Conservation (phyloP, 2,329 filamentous ascomycete species). For the Neoscytalidium dimidiatum region DNA sequence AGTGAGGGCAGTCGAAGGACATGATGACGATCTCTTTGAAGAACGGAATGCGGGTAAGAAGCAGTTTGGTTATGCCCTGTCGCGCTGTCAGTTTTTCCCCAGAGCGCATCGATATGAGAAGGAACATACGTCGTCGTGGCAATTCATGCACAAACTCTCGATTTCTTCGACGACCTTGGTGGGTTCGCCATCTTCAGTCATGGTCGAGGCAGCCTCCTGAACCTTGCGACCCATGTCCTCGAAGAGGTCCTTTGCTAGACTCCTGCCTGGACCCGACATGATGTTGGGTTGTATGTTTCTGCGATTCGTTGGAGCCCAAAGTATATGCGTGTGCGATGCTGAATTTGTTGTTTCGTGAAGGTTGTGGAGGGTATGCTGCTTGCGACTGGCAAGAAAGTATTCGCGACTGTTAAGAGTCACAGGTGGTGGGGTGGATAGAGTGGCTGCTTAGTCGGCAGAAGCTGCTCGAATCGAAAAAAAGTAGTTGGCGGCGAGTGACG, state of each 20-base stretch:
- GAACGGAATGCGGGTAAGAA: constrained; percentile 91
- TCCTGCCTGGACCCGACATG: constrained; percentile 36
- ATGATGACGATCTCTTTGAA: constrained; percentile 98
- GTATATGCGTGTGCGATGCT: neutral
- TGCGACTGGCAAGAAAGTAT: neutral
- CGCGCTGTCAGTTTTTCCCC: constrained; percentile 9
- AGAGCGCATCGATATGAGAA: neutral
- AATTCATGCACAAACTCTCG: constrained; percentile 58
- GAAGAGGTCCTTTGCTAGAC: constrained; percentile 51
- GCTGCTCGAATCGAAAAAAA: constrained; percentile 8
- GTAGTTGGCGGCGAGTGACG: constrained; percentile 12
- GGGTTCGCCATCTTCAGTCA: constrained; percentile 41
- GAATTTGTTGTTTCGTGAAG: neutral
- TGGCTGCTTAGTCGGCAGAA: constrained; percentile 15
- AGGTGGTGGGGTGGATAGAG: neutral
- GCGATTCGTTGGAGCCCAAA: neutral
- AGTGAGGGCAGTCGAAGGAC: constrained; percentile 92
- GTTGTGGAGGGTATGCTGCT: neutral
- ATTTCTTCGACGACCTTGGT: constrained; percentile 56
- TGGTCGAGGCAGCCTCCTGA: constrained; percentile 39
- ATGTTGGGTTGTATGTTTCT: neutral
- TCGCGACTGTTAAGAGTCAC: neutral
- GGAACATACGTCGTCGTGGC: constrained; percentile 49
- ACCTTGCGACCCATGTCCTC: constrained; percentile 55
- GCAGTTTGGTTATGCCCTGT: constrained; percentile 79